A percentile compares a stretch with the other conserved stretches of the same genome.
Evolutionary conservation across 2,329 filamentous ascomycete species (phyloP).

Genomic region (Paraphoma chrysanthemicola): DNA sequence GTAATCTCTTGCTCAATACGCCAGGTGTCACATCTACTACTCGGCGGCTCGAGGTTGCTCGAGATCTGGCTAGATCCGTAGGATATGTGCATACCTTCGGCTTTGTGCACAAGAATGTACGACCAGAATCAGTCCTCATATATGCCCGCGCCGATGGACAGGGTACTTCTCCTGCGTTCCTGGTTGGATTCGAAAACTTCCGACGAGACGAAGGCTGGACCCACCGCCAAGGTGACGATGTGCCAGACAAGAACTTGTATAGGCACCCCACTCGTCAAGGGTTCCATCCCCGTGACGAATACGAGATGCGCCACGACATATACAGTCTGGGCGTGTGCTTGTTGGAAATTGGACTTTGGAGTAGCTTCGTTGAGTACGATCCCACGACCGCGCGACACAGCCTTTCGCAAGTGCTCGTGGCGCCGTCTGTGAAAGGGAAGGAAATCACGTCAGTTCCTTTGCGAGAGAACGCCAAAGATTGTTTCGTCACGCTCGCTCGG

Average conservation of each 20-base stretch:
- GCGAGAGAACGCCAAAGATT: background rate
- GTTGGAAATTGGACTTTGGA: conserved; percentile 61
- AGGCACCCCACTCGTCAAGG: conserved; percentile 60
- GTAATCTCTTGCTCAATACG: background rate
- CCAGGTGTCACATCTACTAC: background rate
- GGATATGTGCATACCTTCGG: conserved; percentile 49
- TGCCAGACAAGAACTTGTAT: conserved; percentile 58
- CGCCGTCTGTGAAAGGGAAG: background rate
- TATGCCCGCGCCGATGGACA: conserved; percentile 17
- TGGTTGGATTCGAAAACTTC: conserved; percentile 57
- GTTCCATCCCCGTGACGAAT: conserved; percentile 44
- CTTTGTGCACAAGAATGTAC: conserved; percentile 58
- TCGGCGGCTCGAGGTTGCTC: background rate
- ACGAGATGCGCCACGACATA: conserved; percentile 63
- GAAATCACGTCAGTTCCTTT: background rate
- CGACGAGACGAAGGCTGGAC: conserved; percentile 47
- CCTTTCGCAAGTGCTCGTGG: background rate
- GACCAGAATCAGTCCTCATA: conserved; percentile 52
- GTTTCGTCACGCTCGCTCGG: conserved; percentile 13
- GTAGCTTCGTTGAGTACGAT: conserved; percentile 41
- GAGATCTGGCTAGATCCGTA: conserved; percentile 21
- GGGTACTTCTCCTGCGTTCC: conserved; percentile 34
- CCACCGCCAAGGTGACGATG: conserved; percentile 43
- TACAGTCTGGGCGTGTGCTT: conserved; percentile 64
- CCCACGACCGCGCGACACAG: background rate